Conservation (phyloP, 2,329 filamentous ascomycete species). For the Daldinia eschscholtzii region DNA sequence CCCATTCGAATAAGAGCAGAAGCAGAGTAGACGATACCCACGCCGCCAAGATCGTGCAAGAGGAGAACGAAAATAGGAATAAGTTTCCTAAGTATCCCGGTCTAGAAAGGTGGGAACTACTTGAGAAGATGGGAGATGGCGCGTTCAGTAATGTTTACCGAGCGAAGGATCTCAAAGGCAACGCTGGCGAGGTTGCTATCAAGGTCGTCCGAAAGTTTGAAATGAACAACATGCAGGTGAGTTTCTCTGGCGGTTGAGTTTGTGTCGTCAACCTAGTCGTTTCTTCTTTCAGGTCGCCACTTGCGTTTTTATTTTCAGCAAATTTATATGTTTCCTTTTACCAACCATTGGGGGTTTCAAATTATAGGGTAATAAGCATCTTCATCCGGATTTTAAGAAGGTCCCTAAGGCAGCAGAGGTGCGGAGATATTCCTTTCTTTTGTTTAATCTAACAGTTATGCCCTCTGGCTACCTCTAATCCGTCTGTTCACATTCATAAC, state of each 20-base stretch:
- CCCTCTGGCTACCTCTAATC: slow-evolving; percentile 45
- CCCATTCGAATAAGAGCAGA: slow-evolving; percentile 56
- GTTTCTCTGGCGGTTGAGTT: slow-evolving; percentile 60
- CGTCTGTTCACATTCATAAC: slow-evolving; percentile 49
- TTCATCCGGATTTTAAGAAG: slow-evolving; percentile 97
- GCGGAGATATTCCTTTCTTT: slow-evolving; percentile 67
- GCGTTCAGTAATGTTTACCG: slow-evolving; percentile 99
- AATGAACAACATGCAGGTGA: slow-evolving; percentile 98
- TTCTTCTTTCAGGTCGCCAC: slow-evolving; percentile 48
- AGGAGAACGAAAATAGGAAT: slow-evolving; percentile 87
- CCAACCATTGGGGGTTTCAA: slow-evolving; percentile 63
- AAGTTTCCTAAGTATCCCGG: slow-evolving; percentile 90
- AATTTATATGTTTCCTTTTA: slow-evolving; percentile 55
- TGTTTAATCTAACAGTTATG: slow-evolving; percentile 42
- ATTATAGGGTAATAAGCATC: slow-evolving; percentile 85
- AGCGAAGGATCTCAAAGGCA: slow-evolving; percentile 79
- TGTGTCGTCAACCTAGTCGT: slow-evolving; percentile 44
- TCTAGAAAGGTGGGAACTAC: slow-evolving; percentile 84
- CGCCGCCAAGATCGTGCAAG: slow-evolving; percentile 86
- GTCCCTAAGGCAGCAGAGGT: slow-evolving; percentile 97
- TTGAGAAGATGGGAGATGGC: slow-evolving; percentile 99
- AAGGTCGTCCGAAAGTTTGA: slow-evolving; percentile 99
- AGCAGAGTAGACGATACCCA: slow-evolving; percentile 72
- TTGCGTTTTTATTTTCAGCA: slow-evolving; percentile 41
- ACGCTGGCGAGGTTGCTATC: slow-evolving; percentile 87